Conservation (phyloP, 306 rosid species). For the Senna siamea region DNA sequence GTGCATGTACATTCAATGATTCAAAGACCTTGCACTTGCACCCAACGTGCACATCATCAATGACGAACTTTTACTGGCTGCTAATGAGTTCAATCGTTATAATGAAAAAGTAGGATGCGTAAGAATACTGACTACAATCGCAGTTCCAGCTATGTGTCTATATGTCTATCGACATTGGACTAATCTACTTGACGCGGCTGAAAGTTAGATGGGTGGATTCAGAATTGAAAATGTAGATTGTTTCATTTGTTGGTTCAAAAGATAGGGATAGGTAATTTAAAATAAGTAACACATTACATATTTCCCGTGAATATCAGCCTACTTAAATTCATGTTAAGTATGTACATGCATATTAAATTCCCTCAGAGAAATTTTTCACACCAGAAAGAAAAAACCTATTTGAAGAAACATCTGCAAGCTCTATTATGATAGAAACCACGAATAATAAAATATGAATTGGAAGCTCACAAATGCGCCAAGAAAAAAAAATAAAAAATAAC, state of each 20-base stretch:
- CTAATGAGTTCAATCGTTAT: background rate
- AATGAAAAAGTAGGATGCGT: too few relatives aligned
- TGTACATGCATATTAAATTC: background rate
- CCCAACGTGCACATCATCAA: background rate
- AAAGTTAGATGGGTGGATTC: background rate
- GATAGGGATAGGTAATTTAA: background rate
- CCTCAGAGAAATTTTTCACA: background rate
- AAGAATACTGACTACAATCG: too few relatives aligned
- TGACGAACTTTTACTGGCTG: background rate
- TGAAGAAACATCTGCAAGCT: background rate
- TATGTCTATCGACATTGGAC: background rate
- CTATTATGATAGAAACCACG: background rate
- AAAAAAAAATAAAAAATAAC: background rate
- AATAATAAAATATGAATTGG: background rate
- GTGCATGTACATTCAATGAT: too few relatives aligned
- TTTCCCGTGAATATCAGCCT: background rate
- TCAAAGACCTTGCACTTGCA: too few relatives aligned
- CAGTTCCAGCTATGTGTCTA: too few relatives aligned
- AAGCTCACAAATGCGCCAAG: background rate
- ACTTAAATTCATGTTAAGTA: background rate
- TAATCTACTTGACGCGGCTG: background rate
- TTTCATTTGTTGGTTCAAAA: background rate
- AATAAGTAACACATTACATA: background rate
- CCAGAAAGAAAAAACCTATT: background rate
- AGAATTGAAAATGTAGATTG: background rate